These are phyloP conservation scores for Penicillium janthinellum DNA, from an alignment of 2,329 filamentous ascomycete species.

Conservation along the genomic window DNA sequence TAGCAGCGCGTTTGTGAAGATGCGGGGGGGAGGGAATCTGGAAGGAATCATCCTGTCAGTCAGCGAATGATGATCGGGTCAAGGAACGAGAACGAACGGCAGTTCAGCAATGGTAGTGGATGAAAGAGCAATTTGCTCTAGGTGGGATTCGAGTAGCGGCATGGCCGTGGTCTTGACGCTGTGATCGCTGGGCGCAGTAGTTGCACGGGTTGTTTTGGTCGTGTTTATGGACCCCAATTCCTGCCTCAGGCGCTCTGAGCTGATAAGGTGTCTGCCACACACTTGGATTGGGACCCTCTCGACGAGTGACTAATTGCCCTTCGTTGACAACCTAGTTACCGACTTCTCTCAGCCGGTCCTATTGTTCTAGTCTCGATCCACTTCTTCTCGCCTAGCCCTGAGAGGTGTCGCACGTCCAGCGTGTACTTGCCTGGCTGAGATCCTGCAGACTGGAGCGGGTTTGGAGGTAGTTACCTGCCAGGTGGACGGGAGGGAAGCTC, in stretches of 20 bases:
- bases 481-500: constrained; percentile 23
- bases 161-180: constrained; percentile 47
- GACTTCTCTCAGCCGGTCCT: no score
- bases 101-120: constrained; percentile 74
- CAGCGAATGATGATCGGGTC: background rate
- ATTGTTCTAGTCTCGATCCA: no score
- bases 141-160: constrained; percentile 69
- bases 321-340: no score
- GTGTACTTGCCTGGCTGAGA: no score
- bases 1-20: constrained; percentile 92
- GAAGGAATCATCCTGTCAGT: constrained; percentile 12
- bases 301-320: background rate
- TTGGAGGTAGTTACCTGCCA: no score
- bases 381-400: no score
- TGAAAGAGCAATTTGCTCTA: constrained; percentile 77
- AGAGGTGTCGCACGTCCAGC: no score
- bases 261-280: no score
- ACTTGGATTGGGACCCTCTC: background rate
- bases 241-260: constrained; percentile 17
- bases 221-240: constrained; percentile 1
- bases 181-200: background rate
- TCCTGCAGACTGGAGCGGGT: no score
- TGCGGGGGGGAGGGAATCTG: constrained; percentile 87
- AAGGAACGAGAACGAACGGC: constrained; percentile 56
- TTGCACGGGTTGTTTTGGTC: background rate